Percentiles rank a stretch among this genome's conserved stretches.
phyloP scores from a whole-genome alignment of 441 rosid species.

The Bruguiera hainesii region DNA sequence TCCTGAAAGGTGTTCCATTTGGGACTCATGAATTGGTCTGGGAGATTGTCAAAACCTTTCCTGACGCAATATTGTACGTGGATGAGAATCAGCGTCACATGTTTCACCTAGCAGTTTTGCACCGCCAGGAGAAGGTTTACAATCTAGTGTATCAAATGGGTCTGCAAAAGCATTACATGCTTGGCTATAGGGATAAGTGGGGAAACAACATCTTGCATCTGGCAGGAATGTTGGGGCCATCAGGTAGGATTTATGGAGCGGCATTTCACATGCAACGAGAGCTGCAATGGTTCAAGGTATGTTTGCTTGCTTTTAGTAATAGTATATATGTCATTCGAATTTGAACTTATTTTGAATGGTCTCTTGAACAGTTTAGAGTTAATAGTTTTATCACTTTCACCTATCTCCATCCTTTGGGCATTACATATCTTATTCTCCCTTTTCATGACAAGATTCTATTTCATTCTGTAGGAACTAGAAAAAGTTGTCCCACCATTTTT shows the following conservation, averaged over 20 bases:
- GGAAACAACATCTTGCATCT: conserved; percentile 16
- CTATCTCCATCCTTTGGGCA: too few relatives aligned
- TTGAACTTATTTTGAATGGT: too few relatives aligned
- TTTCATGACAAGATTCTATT: too few relatives aligned
- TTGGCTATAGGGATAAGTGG: rapidly evolving
- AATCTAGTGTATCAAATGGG: conserved; percentile 16
- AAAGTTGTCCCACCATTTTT: conserved; percentile 5
- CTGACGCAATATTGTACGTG: not conserved
- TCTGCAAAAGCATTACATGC: not conserved
- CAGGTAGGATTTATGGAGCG: conserved; percentile 6
- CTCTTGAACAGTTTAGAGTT: too few relatives aligned
- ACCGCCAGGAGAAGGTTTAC: conserved; percentile 17
- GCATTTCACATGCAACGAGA: conserved; percentile 17
- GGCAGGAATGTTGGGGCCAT: conserved; percentile 1
- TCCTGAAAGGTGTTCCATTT: not conserved
- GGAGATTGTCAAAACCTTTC: conserved; percentile 15
- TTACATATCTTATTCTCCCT: too few relatives aligned
- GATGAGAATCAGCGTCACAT: not conserved
- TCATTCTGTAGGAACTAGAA: conserved; percentile 5
- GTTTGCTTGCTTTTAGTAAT: too few relatives aligned
- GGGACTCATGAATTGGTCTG: conserved; percentile 17
- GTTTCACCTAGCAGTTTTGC: conserved; percentile 14
- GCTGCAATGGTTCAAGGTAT: conserved; percentile 20
- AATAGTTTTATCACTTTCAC: too few relatives aligned
- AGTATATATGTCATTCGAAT: too few relatives aligned